A percentile compares a stretch with the other conserved stretches of the same genome.
Evolutionary conservation across 2,329 filamentous ascomycete genomes (phyloP).

Genomic region (Thielaviopsis populi): DNA sequence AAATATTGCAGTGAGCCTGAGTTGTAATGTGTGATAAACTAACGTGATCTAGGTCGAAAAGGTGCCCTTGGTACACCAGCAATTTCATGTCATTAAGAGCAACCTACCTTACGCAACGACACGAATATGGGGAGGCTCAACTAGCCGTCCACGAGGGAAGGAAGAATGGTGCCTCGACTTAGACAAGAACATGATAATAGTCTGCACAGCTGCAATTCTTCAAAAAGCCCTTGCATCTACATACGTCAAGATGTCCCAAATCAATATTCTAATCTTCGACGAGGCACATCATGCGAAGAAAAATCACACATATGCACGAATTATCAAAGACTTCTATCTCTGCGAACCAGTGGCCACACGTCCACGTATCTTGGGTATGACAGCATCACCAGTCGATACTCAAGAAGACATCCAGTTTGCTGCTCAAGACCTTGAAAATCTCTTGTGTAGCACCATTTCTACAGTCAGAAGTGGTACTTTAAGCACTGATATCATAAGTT

Average conservation of each 20-base stretch:
- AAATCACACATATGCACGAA: constrained; percentile 75
- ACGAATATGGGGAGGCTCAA: constrained; percentile 59
- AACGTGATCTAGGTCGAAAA: constrained; percentile 51
- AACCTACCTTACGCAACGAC: constrained; percentile 67
- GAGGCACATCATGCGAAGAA: constrained; percentile 96
- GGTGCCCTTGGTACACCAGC: constrained; percentile 80
- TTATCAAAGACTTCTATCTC: constrained; percentile 77
- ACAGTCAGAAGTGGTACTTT: constrained; percentile 41
- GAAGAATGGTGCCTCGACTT: constrained; percentile 39
- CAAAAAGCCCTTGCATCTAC: constrained; percentile 62
- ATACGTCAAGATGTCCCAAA: constrained; percentile 64
- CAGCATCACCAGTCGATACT: constrained; percentile 82
- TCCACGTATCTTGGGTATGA: constrained; percentile 89
- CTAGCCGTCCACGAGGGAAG: constrained; percentile 27
- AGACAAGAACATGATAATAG: constrained; percentile 60
- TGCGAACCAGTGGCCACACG: constrained; percentile 31
- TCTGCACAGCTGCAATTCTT: constrained; percentile 84
- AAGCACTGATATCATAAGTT: constrained; percentile 18
- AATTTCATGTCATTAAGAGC: constrained; percentile 62
- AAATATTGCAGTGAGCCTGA: background rate
- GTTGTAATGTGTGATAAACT: background rate
- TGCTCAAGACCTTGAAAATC: constrained; percentile 55
- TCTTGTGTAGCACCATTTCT: constrained; percentile 70
- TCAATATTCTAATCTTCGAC: constrained; percentile 87
- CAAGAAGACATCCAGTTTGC: constrained; percentile 57